Base-by-base conservation (phyloP, 345 rosid genomes). In the Tarenaya hassleriana region DNA sequence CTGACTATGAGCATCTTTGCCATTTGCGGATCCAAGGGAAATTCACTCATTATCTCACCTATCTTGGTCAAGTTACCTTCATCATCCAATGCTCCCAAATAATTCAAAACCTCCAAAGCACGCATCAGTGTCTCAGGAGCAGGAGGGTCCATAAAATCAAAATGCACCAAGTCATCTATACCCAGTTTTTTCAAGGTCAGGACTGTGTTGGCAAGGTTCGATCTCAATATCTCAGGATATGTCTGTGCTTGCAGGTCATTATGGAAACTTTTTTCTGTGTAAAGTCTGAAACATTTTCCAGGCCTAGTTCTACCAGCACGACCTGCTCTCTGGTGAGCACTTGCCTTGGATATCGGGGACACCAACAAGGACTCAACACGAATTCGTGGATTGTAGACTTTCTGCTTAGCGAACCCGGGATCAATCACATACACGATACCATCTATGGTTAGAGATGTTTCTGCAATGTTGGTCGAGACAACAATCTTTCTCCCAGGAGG, bases 291-390 rank as follows among this genome's bases (percentile, higher is more conserved):
- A 67, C 96, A 91, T 72, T 91, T 91, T 15, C 98, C 98, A 1
- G 98, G 98, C 65, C 86, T 78, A 56, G 98, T 91, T 76, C 98
- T 84, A 71, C 98, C 96, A 9, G 98, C 98, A 84, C 92, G 97
- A 19, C 99, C 99, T 45, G 99, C 75, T 52, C 99, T 86, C 76
- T 94, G 99, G 69, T 94, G 97, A 32, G 99, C 99, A 73, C 99
- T 94, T 24, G 99, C 99, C 79, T 83, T 94, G 8, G 97, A 92
- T 60, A 92, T 92, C 14, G 97, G 98, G 44, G 98, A 92, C 29
- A 92, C 98, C 63, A 92, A 53, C 68, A 92, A 73, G 0, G 97
- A 92, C 60, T 92, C 98, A 52, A 92, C 98, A 42, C 95, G 91
- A 33, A 92, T 85, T 32, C 97, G 73, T 13, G 98, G 98, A 60